phyloP scores from a whole-genome alignment of 257 asterid species.

The Lithospermum erythrorhizon region DNA sequence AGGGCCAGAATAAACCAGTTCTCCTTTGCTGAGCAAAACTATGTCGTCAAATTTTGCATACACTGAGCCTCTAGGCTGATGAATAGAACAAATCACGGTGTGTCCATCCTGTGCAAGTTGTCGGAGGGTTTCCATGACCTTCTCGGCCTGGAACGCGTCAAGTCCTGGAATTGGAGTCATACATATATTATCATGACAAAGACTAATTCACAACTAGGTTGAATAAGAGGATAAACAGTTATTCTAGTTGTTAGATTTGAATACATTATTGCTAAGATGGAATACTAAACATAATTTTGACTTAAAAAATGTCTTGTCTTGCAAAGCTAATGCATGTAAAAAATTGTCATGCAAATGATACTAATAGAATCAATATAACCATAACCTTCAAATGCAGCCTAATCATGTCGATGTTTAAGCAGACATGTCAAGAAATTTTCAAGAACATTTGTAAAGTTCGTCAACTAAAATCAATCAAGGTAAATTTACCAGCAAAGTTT shows the following conservation, averaged over 20 bases:
- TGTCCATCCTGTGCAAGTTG: constrained; percentile 94
- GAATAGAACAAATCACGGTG: constrained; percentile 94
- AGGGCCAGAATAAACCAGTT: constrained; percentile 87
- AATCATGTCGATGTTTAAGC: too few relatives aligned
- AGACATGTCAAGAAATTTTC: too few relatives aligned
- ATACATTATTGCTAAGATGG: not conserved
- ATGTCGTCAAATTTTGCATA: constrained; percentile 93
- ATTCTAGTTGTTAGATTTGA: not conserved
- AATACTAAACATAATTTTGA: too few relatives aligned
- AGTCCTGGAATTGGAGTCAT: constrained; percentile 59
- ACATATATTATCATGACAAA: not conserved
- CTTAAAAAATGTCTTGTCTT: too few relatives aligned
- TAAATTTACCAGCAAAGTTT: too few relatives aligned
- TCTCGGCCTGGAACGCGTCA: constrained; percentile 99
- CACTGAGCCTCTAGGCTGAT: constrained; percentile 97
- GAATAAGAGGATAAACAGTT: not conserved
- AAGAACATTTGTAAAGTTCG: too few relatives aligned
- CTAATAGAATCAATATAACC: too few relatives aligned
- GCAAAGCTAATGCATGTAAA: too few relatives aligned
- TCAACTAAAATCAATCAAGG: too few relatives aligned
- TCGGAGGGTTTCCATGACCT: constrained; percentile 87
- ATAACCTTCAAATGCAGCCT: too few relatives aligned
- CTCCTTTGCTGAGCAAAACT: constrained; percentile 75
- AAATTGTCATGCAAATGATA: too few relatives aligned
- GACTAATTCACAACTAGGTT: not conserved